Evolutionary conservation across 1,284 basidiomycete species (phyloP).

Genomic region (Chalciporus piperatoides): DNA sequence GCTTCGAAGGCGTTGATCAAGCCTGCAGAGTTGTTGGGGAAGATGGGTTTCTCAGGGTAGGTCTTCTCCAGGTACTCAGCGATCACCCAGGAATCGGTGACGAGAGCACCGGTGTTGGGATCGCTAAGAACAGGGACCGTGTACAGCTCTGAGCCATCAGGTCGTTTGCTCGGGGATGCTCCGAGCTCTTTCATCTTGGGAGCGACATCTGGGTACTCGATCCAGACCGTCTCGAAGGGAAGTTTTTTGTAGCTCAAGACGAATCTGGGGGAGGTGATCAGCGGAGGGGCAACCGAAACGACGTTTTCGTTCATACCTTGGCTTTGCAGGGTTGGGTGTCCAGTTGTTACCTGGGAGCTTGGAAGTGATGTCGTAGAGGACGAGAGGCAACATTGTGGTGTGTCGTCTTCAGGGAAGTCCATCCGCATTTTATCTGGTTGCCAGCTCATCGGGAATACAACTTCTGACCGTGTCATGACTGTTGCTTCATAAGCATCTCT

Average conservation of each 20-base stretch:
- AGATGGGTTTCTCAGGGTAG: slow-evolving; percentile 40
- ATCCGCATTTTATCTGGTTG: slow-evolving; percentile 3
- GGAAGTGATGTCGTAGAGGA: slow-evolving; percentile 30
- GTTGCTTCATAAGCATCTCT: slow-evolving; percentile 7
- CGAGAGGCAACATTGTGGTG: slow-evolving; percentile 20
- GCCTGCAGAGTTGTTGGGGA: slow-evolving; percentile 33
- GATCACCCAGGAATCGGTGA: slow-evolving; percentile 39
- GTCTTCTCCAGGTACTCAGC: slow-evolving; percentile 44
- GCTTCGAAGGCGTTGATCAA: slow-evolving; percentile 32
- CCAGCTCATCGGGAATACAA: not conserved
- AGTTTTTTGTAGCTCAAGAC: slow-evolving; percentile 32
- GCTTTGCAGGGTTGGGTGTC: slow-evolving; percentile 25
- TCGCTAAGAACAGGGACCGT: slow-evolving; percentile 37
- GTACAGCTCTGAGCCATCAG: slow-evolving; percentile 16
- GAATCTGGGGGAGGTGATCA: slow-evolving; percentile 16
- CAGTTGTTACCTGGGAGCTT: slow-evolving; percentile 18
- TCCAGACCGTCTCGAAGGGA: slow-evolving; percentile 29
- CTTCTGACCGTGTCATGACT: not conserved
- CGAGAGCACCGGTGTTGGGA: slow-evolving; percentile 28
- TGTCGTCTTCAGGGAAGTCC: not conserved
- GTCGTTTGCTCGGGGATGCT: slow-evolving; percentile 18
- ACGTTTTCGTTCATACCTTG: slow-evolving; percentile 16
- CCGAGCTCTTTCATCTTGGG: slow-evolving; percentile 28
- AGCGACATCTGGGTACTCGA: slow-evolving; percentile 32
- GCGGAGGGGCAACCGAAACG: not conserved